phyloP scores from a whole-genome alignment of 108 stramenopile genomes.

The Mediolabrus comicus region DNA sequence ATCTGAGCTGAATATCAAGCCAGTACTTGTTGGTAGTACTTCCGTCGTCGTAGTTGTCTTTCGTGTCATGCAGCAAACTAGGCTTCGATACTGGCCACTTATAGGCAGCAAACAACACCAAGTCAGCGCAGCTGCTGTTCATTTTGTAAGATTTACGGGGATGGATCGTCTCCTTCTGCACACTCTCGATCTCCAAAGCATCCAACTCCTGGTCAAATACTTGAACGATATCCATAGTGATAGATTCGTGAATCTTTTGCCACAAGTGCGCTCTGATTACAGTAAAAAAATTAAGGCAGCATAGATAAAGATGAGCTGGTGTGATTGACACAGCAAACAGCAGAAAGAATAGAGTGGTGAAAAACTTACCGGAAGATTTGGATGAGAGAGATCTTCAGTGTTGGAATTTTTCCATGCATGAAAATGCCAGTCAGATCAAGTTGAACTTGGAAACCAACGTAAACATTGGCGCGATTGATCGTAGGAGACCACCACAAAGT shows the following conservation, averaged over 20 bases:
- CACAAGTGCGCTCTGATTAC: constrained; percentile 92
- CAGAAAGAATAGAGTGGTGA: background rate
- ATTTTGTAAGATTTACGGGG: constrained; percentile 99
- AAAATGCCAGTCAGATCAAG: constrained; percentile 99
- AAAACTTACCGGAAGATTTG: constrained; percentile 72
- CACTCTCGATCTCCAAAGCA: constrained; percentile 97
- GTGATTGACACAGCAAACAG: no score
- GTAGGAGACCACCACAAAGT: constrained; percentile 99
- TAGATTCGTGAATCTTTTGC: constrained; percentile 99
- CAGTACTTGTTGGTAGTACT: constrained; percentile 97
- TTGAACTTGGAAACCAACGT: constrained; percentile 99
- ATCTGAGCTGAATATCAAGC: constrained; percentile 98
- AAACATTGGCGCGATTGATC: constrained; percentile 99
- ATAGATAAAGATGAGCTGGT: background rate
- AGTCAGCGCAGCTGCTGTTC: constrained; percentile 99
- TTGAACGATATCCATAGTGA: constrained; percentile 98
- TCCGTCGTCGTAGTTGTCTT: constrained; percentile 92
- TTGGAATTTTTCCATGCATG: constrained; percentile 99
- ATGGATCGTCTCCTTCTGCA: constrained; percentile 99
- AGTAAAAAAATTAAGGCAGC: constrained; percentile 29
- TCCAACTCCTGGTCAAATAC: constrained; percentile 98
- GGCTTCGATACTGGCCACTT: constrained; percentile 99
- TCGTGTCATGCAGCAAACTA: constrained; percentile 95
- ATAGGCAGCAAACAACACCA: constrained; percentile 97
- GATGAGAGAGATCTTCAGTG: constrained; percentile 93